A percentile compares a stretch with the other conserved stretches of the same genome.
Conservation (phyloP, 805 yeast species). For the Myxozyma monticola region DNA sequence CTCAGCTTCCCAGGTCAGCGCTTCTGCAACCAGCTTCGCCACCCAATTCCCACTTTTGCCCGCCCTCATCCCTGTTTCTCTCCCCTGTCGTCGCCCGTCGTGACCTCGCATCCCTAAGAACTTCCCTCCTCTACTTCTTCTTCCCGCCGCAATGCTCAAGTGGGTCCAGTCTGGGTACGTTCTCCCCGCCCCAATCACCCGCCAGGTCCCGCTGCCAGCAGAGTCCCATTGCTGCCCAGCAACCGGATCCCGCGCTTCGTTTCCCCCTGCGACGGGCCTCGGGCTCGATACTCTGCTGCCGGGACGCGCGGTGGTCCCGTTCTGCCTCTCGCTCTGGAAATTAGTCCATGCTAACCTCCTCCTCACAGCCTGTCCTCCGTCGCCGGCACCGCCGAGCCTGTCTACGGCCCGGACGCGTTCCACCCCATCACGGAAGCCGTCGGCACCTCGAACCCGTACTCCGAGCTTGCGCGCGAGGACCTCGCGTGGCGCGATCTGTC, state of each 20-base stretch:
- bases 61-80: no score
- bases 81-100: no score
- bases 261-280: neutral
- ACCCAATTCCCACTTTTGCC: no score
- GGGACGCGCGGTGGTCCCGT: no score
- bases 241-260: neutral
- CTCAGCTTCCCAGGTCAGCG: no score
- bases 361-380: slow-evolving; percentile 66
- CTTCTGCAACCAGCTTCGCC: no score
- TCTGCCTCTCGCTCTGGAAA: neutral
- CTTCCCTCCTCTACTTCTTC: neutral
- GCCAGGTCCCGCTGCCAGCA: no score
- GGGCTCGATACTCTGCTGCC: no score
- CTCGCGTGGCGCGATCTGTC: slow-evolving; percentile 72
- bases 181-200: neutral
- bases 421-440: slow-evolving; percentile 74
- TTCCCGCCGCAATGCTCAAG: slow-evolving; percentile 53
- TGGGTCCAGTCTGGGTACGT: slow-evolving; percentile 71
- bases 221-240: no score
- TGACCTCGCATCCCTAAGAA: no score
- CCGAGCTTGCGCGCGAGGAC: slow-evolving; percentile 63
- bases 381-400: slow-evolving; percentile 97
- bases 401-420: slow-evolving; percentile 89
- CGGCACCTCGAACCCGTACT: slow-evolving; percentile 56
- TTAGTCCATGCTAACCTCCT: neutral